phyloP scores from a whole-genome alignment of 192 early-diverging fungal species.

The Umbelopsis vinacea region DNA sequence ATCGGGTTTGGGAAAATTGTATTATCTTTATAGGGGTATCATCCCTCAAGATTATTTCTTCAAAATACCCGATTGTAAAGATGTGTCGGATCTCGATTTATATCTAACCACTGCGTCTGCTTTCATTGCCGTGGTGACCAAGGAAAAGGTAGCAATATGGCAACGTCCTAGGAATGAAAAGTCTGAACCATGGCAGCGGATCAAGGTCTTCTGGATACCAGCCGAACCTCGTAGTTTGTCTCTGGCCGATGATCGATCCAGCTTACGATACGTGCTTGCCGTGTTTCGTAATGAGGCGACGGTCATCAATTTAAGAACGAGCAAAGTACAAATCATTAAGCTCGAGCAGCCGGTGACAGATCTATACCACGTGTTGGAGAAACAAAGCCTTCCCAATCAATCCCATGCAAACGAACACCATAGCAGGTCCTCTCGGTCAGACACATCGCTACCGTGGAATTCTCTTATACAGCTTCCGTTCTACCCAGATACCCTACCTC shows the following conservation, averaged over 20 bases:
- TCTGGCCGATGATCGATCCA: conserved; percentile 39
- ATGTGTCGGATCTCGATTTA: conserved; percentile 25
- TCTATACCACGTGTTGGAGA: conserved; percentile 18
- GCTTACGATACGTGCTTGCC: conserved; percentile 29
- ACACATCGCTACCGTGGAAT: conserved; percentile 24
- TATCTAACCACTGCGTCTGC: conserved; percentile 34
- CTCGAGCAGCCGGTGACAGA: conserved; percentile 18
- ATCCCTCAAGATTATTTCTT: conserved; percentile 32
- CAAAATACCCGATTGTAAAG: conserved; percentile 39
- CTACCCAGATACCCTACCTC: conserved; percentile 35
- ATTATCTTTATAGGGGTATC: background rate
- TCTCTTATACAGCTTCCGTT: conserved; percentile 38
- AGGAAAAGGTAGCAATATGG: conserved; percentile 38
- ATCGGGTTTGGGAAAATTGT: conserved; percentile 6
- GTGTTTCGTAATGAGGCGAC: conserved; percentile 36
- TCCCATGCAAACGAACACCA: background rate
- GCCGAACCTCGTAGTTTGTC: conserved; percentile 25
- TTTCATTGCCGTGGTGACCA: conserved; percentile 30
- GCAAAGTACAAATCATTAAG: conserved; percentile 33
- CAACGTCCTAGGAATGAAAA: conserved; percentile 25
- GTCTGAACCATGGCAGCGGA: conserved; percentile 9
- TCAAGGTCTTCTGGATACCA: conserved; percentile 41
- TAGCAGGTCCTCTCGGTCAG: background rate
- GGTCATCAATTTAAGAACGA: conserved; percentile 30
- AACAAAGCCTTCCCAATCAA: conserved; percentile 12